Evolutionary conservation across 2,329 filamentous ascomycete genomes (phyloP).

Genomic region (Eurotiales sp.): DNA sequence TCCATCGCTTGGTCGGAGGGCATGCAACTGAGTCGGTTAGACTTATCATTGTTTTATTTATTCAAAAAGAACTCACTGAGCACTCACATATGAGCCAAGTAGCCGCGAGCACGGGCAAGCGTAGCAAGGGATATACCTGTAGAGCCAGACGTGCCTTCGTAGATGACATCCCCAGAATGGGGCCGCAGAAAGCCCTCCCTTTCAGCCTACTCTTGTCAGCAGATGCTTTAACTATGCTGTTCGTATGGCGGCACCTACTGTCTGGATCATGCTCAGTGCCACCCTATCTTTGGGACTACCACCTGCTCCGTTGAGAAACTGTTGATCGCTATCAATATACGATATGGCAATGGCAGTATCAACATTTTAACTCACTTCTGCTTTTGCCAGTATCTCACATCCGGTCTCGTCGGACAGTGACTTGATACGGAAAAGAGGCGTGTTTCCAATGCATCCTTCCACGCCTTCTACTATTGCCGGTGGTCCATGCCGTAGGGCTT

Average conservation of each 20-base stretch:
- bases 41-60: neutral
- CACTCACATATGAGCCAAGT: conserved; percentile 77
- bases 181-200: conserved; percentile 70
- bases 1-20: conserved; percentile 84
- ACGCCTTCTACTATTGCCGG: conserved; percentile 68
- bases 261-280: conserved; percentile 80
- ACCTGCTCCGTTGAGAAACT: conserved; percentile 90
- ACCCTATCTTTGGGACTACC: conserved; percentile 94
- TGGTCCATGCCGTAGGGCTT: conserved; percentile 28
- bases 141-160: conserved; percentile 94
- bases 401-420: conserved; percentile 83
- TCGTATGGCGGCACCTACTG: conserved; percentile 33
- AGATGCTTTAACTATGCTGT: neutral
- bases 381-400: conserved; percentile 86
- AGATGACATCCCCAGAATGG: conserved; percentile 84
- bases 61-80: neutral
- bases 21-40: conserved; percentile 64
- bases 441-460: conserved; percentile 89
- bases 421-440: conserved; percentile 79
- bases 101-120: conserved; percentile 81
- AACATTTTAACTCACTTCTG: conserved; percentile 55
- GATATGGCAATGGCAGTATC: neutral
- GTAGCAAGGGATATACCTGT: conserved; percentile 93
- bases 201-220: conserved; percentile 59
- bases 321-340: conserved; percentile 18